Evolutionary conservation across 108 stramenopile genomes (phyloP), one percentile per base, ranked within the genome.

Genomic region (Cyclotella atomus): DNA sequence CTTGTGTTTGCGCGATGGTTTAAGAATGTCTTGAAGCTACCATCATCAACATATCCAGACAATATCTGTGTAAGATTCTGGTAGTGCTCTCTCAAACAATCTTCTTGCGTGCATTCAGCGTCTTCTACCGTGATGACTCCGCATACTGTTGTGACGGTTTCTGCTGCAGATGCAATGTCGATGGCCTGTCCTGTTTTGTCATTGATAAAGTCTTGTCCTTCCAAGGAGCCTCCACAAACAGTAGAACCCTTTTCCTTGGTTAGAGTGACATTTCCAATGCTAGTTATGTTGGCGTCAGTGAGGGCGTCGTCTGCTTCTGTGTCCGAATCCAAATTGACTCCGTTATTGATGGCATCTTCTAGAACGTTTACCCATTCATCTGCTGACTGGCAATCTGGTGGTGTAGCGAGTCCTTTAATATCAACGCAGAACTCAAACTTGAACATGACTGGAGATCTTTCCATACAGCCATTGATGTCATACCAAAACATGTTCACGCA

Each of bases 371-470:
- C 79, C 38, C 64, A 73, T 14, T 73, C 69, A 49, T 80, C 79
- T 19, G 79, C 79, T 6, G 65, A 63, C 36, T 61, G 79, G 30
- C 79, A 80, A 54, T 80, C 79, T 53, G 47, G 67, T 29, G 79
- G 79, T 33, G 68, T 53, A 17, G 69, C 53, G 14, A 80, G 61
- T 19, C 66, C 59, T 35, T 68, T 63, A 43, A 80, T 41, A 27
- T 80, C 72, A 21, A 80, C 67, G 56, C 79, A 80, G 55, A 80
- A 80, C 14, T 73, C 71, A 24, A 80, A 80, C 36, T 80, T 80
- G 68, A 80, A 80, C 60, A 63, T 80, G 43, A 73, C 68, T 16
- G 79, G 79, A 28, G 66, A 68, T 63, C 68, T 59, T 52, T 30
- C 49, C 24, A 76, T 62, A 52, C 75, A 76, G 14, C 68, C 75